phyloP scores from a whole-genome alignment of 2,329 filamentous ascomycete genomes.

The Apiospora sp. region DNA sequence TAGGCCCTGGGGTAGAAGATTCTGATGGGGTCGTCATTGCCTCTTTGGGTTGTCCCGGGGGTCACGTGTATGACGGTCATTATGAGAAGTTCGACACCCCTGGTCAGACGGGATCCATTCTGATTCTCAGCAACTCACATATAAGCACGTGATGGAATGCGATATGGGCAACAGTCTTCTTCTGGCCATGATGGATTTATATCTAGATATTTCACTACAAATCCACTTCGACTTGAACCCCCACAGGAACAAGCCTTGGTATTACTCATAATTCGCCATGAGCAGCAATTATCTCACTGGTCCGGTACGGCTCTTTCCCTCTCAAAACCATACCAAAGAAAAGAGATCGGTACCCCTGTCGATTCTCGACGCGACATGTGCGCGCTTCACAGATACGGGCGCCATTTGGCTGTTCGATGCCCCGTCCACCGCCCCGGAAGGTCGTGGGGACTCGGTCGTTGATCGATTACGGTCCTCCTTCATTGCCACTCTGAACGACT shows the following conservation, averaged over 20 bases:
- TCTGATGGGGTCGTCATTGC: neutral
- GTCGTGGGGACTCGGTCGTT: conserved; percentile 26
- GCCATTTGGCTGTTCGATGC: conserved; percentile 55
- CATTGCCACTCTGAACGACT: conserved; percentile 45
- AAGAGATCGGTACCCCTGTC: conserved; percentile 40
- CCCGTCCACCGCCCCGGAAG: conserved; percentile 29
- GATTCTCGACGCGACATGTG: conserved; percentile 52
- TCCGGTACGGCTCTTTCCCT: conserved; percentile 26
- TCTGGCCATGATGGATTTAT: neutral
- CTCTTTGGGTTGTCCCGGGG: neutral
- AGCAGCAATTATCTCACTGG: neutral
- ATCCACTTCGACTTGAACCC: neutral
- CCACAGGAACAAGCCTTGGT: neutral
- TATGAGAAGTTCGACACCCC: neutral
- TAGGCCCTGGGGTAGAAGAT: neutral
- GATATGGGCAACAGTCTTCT: neutral
- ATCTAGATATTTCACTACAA: neutral
- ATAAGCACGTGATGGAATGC: neutral
- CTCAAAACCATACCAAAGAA: neutral
- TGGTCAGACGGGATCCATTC: neutral
- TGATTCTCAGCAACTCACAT: neutral
- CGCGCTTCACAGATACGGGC: conserved; percentile 48
- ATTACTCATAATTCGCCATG: neutral
- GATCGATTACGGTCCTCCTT: conserved; percentile 39
- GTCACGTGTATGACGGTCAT: conserved; percentile 21